Conservation (phyloP, 202 grass and related monocot genomes). For the Schoenoplectus triqueter region DNA sequence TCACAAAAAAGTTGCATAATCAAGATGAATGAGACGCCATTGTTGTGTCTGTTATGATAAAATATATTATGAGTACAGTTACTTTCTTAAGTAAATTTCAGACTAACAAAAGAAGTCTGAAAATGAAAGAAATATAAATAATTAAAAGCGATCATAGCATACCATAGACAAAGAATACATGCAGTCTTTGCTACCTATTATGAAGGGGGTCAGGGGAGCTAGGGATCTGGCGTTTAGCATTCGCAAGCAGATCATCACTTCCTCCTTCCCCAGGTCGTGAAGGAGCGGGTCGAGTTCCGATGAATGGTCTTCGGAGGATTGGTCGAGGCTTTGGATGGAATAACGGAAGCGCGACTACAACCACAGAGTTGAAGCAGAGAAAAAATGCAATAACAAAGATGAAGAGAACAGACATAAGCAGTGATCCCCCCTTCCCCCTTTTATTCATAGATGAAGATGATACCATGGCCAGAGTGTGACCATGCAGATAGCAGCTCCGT, state of each 20-base stretch:
- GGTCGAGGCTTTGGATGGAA: background rate
- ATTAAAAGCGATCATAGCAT: background rate
- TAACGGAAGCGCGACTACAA: constrained; percentile 35
- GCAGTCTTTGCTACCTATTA: constrained; percentile 50
- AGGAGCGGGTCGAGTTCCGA: constrained; percentile 53
- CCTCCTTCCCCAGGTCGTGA: background rate
- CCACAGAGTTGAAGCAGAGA: background rate
- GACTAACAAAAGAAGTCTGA: background rate
- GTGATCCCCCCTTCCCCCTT: constrained; percentile 21
- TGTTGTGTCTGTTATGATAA: constrained; percentile 23
- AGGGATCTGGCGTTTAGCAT: constrained; percentile 55
- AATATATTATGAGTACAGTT: constrained; percentile 9
- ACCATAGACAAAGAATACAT: background rate
- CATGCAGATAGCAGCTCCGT: background rate
- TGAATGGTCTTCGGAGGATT: background rate
- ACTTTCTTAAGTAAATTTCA: constrained; percentile 2
- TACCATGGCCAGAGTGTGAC: constrained; percentile 1
- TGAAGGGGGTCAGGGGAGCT: constrained; percentile 73
- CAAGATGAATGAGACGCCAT: background rate
- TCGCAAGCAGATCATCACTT: constrained; percentile 7
- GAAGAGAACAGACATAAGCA: background rate
- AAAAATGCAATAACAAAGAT: constrained; percentile 16
- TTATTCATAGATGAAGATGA: background rate
- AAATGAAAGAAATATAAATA: background rate
- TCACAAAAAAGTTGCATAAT: too few species aligned